Evolutionary conservation across 768 basidiomycete species (phyloP), one percentile per base, ranked within the genome.

Genomic region (Lactarius tabidus): DNA sequence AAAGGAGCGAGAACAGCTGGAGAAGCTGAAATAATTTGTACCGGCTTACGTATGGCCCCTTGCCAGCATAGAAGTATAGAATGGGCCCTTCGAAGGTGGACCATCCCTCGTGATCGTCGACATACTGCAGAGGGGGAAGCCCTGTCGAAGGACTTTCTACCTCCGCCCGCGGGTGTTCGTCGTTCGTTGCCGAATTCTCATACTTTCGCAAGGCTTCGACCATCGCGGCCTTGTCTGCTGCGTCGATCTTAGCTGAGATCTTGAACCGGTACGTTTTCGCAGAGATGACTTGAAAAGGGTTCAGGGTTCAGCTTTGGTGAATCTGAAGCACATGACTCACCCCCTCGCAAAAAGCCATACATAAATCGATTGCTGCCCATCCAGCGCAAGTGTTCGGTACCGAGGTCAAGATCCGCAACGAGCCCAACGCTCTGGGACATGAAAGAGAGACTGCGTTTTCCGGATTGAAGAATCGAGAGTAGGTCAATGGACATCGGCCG

Each of bases 301-400:
- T 18, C 8, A 48, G 26, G 31, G 1, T 59, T 45, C 18, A 43
- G 1, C 23, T 20, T 9, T 18, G 17, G 33, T 36, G 8, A 1
- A 17, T 14, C 45, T 10, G 20, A 36, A 26, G 35, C 53, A 31
- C n/a, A 57, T 17, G 28, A 73, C 85, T 67, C 72, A 91, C 91
- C 70, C 74, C 88, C 90, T 57, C 84, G 80, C 3, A 95, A 72
- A 71, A 85, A 84, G 10, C 93, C 93, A 64, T 84, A 77, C 35
- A 88, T 73, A 74, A 95, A 95, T 10, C 93, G 87, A 15, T 81
- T 78, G 71, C 88, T 89, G 12, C 93, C 93, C 87, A 95, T 87
- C 88, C 90, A 94, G 10, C 92, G 84, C 48, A 95, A 75, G 70
- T 91, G 78, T 65, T 95, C 93, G 1, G 93, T 95, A 62, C 89